Evolutionary conservation across 163 green algal species (phyloP), one percentile per base, ranked within the genome.

Genomic region (Coccomyxa subellipsoidea): DNA sequence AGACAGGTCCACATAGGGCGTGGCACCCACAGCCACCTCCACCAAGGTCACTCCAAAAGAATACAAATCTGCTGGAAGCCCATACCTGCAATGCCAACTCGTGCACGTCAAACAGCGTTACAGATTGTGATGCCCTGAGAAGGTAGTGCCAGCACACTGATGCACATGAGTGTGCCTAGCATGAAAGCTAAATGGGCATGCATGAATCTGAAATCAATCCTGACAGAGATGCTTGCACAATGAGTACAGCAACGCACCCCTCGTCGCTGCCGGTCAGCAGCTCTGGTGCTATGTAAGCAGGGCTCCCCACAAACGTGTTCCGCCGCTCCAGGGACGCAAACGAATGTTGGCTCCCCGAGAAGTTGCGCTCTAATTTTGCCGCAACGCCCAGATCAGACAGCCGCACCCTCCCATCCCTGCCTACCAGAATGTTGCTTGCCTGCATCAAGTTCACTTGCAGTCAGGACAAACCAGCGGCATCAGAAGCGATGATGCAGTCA

Each of bases 201-300:
- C n/a, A n/a, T n/a, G n/a, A n/a, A n/a, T n/a, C n/a, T n/a, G n/a
- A n/a, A n/a, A n/a, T n/a, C n/a, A n/a, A n/a, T n/a, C n/a, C n/a
- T n/a, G n/a, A n/a, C n/a, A n/a, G n/a, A n/a, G n/a, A n/a, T n/a
- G n/a, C n/a, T n/a, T n/a, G n/a, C n/a, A n/a, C n/a, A n/a, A n/a
- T n/a, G n/a, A n/a, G n/a, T n/a, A 27, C 47, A 78, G 71, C n/a
- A 34, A 78, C 31, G 31, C 34, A 47, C 34, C 34, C 34, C 23
- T 39, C 10, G 3, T 39, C 34, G 31, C 25, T 31, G 71, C 34
- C 70, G 31, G 70, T 77, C 0, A 98, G 98, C 39, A 98, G 94
- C 89, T 99, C 96, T 2, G 95, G 96, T 47, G 96, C 96, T 95
- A 99, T 99, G 92, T 93, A 98, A 90, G 94, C 98, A 21, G 96